These are phyloP conservation scores for Cystobasidium slooffiae DNA, from an alignment of 1,284 basidiomycete species.

Conservation along the genomic window DNA sequence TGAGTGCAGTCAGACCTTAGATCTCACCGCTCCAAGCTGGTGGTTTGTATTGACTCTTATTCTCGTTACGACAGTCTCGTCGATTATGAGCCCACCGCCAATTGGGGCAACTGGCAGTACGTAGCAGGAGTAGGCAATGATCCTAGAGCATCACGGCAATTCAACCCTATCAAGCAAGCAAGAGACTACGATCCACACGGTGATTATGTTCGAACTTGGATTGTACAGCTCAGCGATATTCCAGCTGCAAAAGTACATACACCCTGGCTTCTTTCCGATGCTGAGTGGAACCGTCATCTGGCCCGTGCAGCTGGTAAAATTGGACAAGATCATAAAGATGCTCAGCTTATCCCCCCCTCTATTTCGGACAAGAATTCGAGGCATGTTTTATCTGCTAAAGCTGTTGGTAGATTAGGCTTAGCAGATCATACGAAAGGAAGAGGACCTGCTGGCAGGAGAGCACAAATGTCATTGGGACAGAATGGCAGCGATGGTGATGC, in stretches of 20 bases:
- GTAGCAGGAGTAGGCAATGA: slow-evolving; percentile 62
- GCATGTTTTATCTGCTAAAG: slow-evolving; percentile 23
- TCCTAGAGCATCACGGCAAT: slow-evolving; percentile 62
- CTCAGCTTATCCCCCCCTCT: not conserved
- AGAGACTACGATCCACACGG: slow-evolving; percentile 55
- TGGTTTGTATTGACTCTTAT: not conserved
- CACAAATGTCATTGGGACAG: not conserved
- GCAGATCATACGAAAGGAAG: slow-evolving; percentile 3
- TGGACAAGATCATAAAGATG: not conserved
- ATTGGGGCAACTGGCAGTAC: slow-evolving; percentile 61
- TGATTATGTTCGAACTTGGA: slow-evolving; percentile 60
- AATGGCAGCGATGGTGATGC: slow-evolving; percentile 6
- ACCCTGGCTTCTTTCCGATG: slow-evolving; percentile 49
- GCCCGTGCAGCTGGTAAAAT: not conserved
- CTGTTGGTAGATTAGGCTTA: slow-evolving; percentile 15
- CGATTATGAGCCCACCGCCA: slow-evolving; percentile 47
- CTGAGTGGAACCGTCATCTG: slow-evolving; percentile 46
- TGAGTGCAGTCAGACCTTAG: slow-evolving; percentile 58
- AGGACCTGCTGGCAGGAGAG: not conserved
- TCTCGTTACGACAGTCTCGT: slow-evolving; percentile 35
- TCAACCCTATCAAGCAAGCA: slow-evolving; percentile 65
- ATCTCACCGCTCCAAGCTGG: slow-evolving; percentile 30
- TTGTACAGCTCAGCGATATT: slow-evolving; percentile 60
- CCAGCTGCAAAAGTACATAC: slow-evolving; percentile 55
- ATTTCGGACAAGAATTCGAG: not conserved